Base-by-base conservation (phyloP, 2,329 filamentous ascomycete genomes). In the Tolypocladium sp. region DNA sequence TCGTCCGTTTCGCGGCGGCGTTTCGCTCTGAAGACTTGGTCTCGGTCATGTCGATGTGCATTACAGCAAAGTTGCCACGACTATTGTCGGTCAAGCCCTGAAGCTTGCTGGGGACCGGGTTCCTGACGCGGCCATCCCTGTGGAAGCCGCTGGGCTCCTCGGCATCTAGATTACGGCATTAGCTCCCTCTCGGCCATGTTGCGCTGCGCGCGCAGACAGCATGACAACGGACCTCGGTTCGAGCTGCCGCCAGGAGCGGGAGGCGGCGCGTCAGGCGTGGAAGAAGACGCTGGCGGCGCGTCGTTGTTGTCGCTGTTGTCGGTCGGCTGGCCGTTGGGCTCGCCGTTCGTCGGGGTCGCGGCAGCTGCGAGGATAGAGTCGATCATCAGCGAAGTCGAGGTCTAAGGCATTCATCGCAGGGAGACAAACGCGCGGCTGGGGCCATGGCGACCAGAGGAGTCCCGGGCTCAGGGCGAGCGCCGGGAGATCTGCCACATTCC, bases 21-120 rank as follows among this genome's bases (percentile, higher is more conserved):
- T 81, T 77, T 55, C 81, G 75, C 46, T 79, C 74, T 56, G 79
- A 73, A 44, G 78, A 76, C 59, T 79, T 76, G 62, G 74, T 71
- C 67, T 72, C 76, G 59, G 73, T 66, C 33, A 82, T 73, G 40
- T 80, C 78, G 75, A 87, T 85, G 59, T 85, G 82, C 79, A 87
- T 85, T 46, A 87, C 82, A 53, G 78, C 76, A 68, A 87, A 87
- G 63, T 85, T 85, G 35, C 84, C 84, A 61, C 81, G 82, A 65
- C 78, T 80, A 33, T 76, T 74, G 62, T 81, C 78, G 25, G 81
- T 79, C 63, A 80, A 82, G 61, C 82, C 82, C 67, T 86, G 84
- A 58, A 87, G 73, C 68, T 85, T 86, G 69, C 79, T 84, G 5
- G 85, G 84, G 2, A 87, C 78, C 1, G 83, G 81, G 61, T 85